Conservation (phyloP, 306 rosid species). For the Inga leiocalycina region DNA sequence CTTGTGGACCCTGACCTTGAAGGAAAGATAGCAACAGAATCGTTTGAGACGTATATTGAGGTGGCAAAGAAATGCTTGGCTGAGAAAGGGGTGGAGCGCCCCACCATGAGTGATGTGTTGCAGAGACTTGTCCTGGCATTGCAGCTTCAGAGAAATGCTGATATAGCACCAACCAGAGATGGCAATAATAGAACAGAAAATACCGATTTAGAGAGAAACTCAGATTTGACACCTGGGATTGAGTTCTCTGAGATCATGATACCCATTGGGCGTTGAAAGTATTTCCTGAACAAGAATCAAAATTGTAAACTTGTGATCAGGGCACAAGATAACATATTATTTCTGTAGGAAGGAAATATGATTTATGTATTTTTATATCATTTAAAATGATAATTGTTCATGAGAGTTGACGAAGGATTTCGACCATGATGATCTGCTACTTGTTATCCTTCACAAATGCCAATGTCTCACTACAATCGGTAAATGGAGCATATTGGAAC, state of each 20-base stretch:
- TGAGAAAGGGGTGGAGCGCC: constrained; percentile 49
- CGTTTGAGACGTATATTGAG: constrained; percentile 40
- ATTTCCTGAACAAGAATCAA: constrained; percentile 4
- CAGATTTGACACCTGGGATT: constrained; percentile 49
- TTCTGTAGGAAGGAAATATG: neutral
- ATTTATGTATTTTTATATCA: neutral
- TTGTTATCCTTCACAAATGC: neutral
- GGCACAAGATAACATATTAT: neutral
- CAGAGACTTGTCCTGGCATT: constrained; percentile 41
- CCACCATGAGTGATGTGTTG: constrained; percentile 54
- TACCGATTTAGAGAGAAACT: constrained; percentile 22
- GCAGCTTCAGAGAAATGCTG: constrained; percentile 48
- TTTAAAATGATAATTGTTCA: neutral
- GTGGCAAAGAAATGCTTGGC: constrained; percentile 52
- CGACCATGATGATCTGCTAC: neutral
- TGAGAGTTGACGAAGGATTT: neutral
- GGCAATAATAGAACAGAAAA: neutral
- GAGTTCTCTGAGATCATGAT: constrained; percentile 47
- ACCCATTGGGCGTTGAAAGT: constrained; percentile 40
- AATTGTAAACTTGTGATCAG: neutral
- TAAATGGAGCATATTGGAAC: neutral
- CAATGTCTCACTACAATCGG: neutral
- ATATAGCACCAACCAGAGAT: neutral
- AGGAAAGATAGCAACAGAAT: constrained; percentile 37
- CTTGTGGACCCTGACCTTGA: constrained; percentile 43